phyloP scores from a whole-genome alignment of 257 asterid species.

The Solanum megistacrolobum region DNA sequence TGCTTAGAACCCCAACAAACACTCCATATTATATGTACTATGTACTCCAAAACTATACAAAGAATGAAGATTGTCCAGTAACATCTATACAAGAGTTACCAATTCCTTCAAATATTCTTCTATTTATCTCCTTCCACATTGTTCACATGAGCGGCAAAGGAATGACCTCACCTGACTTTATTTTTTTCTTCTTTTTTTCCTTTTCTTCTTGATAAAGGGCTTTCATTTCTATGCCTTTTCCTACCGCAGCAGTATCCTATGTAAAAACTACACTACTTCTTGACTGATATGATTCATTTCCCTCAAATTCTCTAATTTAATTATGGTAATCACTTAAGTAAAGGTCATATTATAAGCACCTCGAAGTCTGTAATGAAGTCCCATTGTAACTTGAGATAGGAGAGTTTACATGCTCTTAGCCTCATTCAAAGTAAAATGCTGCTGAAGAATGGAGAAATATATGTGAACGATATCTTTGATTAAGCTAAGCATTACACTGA shows the following conservation, averaged over 20 bases:
- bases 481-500: not conserved
- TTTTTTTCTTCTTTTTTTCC: not conserved
- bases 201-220: not conserved
- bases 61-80: not conserved
- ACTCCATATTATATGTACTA: not conserved
- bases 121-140: not conserved
- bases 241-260: not conserved
- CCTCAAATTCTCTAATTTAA: not conserved
- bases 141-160: not conserved
- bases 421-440: not conserved
- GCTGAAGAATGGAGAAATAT: not conserved
- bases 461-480: not conserved
- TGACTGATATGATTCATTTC: not conserved
- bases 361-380: not conserved
- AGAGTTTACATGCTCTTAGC: not conserved
- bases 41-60: not conserved
- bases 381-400: not conserved
- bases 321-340: not conserved
- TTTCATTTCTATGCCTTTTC: not conserved
- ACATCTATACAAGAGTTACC: not conserved
- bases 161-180: not conserved
- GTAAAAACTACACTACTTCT: not conserved
- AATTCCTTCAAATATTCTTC: not conserved
- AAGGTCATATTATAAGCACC: not conserved
- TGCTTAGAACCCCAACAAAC: not conserved